Base-by-base conservation (phyloP, 495 filamentous ascomycete genomes). In the Xylaria bambusicola region DNA sequence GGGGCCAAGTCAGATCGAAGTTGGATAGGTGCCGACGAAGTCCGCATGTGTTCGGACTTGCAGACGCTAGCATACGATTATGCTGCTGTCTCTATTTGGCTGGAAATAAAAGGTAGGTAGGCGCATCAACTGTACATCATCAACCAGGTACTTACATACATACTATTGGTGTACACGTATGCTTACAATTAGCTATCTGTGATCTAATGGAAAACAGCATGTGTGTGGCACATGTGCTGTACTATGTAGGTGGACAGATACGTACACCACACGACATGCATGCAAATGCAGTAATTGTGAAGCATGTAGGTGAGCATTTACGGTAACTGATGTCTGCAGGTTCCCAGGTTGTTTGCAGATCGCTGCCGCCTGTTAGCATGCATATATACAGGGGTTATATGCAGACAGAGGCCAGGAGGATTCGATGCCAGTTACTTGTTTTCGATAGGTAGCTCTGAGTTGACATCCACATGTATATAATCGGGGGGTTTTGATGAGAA, bases 241-340 rank as follows among this genome's bases (percentile, higher is more conserved):
- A 33, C 29, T 33, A 10, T 5, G 29, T 33, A 33, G 10, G 29
- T 33, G 10, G 10, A n/a, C n/a, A n/a, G n/a, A n/a, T n/a, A 10
- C 10, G 29, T 33, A 33, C 29, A 33, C 29, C 29, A 33, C 29
- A 33, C 5, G 18, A 44, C 52, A 20, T 31, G 44, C 38, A 21
- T 44, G 38, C 9, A 54, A 10, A 6, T 7, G 36, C 31, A 33
- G 31, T 33, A 33, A 33, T 33, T 6, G 31, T 18, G 21, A 49
- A 36, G 18, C 33, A 59, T 52, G 57, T 60, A 60, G 57, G 57
- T 52, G 57, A 52, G 57, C 48, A 49, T 60, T 60, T 60, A 41
- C 40, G 57, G 57, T 20, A 45, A 29, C 20, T 35, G 48, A 35
- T 52, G 56, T 41, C 36, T 44, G 26, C 40, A 35, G 48, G 27